These are phyloP conservation scores for Phytophthora cryptogea DNA, from an alignment of 352 stramenopile species.

Conservation along the genomic window DNA sequence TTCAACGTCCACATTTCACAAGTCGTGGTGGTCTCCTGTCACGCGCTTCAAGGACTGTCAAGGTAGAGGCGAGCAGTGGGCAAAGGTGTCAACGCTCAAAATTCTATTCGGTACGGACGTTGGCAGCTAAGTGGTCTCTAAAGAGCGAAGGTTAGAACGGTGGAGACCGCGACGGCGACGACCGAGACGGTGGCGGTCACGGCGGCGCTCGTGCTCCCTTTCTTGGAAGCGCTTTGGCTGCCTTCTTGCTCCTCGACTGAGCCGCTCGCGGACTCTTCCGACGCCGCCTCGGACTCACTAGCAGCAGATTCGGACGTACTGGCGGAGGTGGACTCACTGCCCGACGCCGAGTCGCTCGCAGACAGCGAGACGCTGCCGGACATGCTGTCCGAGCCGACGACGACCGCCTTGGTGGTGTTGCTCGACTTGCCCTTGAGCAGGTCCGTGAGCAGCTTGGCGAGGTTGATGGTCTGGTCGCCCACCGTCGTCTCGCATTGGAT, in stretches of 20 bases:
- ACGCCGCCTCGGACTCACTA: not conserved
- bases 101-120: conserved; percentile 24
- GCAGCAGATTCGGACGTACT: conserved; percentile 7
- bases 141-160: conserved; percentile 28
- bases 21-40: not conserved
- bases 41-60: not conserved
- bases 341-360: conserved; percentile 12
- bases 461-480: conserved; percentile 40
- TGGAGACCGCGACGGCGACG: conserved; percentile 11
- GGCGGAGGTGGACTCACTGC: conserved; percentile 7
- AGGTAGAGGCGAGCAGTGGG: not conserved
- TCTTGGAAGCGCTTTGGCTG: conserved; percentile 16
- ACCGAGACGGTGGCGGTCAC: conserved; percentile 20
- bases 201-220: conserved; percentile 7
- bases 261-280: not conserved
- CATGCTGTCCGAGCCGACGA: conserved; percentile 32
- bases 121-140: conserved; percentile 19
- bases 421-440: conserved; percentile 61
- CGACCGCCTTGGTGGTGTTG: conserved; percentile 51
- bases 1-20: not conserved
- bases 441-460: conserved; percentile 48
- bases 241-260: conserved; percentile 13
- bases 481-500: conserved; percentile 59
- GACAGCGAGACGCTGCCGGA: conserved; percentile 28
- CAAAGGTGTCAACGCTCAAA: conserved; percentile 25